Evolutionary conservation across 2,329 filamentous ascomycete genomes (phyloP).

Genomic region (Coniella lustricola): DNA sequence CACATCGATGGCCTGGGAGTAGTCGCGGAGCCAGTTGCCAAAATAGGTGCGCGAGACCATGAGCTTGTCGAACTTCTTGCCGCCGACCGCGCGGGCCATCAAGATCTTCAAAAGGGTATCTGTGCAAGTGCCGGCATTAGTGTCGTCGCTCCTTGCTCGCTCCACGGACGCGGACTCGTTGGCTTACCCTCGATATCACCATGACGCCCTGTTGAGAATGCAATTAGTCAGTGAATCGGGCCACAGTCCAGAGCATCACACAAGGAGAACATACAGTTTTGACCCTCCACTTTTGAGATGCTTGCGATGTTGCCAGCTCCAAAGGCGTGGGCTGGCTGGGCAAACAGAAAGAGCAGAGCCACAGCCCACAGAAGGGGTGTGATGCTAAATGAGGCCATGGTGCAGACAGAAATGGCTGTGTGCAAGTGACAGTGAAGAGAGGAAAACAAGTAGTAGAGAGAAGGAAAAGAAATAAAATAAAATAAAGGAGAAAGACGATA

Average conservation of each 20-base stretch:
- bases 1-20: conserved; percentile 89
- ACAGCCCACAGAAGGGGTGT: conserved; percentile 47
- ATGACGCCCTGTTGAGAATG: conserved; percentile 56
- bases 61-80: conserved; percentile 82
- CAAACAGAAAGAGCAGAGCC: conserved; percentile 58
- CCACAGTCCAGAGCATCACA: not conserved
- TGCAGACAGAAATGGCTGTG: conserved; percentile 12
- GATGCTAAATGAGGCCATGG: conserved; percentile 43
- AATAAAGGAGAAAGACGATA: too few species aligned
- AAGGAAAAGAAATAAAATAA: too few species aligned
- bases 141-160: not conserved
- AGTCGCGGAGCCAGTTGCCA: conserved; percentile 91
- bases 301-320: conserved; percentile 85
- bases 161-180: not conserved
- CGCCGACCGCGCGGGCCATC: conserved; percentile 43
- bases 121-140: not conserved
- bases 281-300: conserved; percentile 71
- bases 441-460: too few species aligned
- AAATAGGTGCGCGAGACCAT: conserved; percentile 89
- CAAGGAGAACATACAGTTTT: conserved; percentile 56
- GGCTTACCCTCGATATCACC: conserved; percentile 71
- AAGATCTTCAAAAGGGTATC: conserved; percentile 69
- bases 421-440: not conserved
- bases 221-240: not conserved
- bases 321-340: conserved; percentile 66